Evolutionary conservation across 352 stramenopile species (phyloP).

Genomic region (Hyaloperonospora brassicae): DNA sequence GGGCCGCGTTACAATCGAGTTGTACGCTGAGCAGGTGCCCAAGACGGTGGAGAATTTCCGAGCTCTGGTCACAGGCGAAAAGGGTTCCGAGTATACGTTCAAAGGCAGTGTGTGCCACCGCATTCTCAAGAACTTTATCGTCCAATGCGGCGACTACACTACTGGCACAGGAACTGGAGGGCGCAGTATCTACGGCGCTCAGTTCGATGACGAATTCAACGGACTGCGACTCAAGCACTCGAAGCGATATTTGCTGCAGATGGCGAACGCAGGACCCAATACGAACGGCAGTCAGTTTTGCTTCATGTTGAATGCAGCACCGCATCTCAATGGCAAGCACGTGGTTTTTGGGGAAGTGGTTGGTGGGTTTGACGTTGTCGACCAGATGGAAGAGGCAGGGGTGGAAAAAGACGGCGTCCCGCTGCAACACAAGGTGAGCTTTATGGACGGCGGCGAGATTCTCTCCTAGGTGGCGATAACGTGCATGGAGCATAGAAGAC

Average conservation of each 20-base stretch:
- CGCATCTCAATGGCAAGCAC: slow-evolving; percentile 76
- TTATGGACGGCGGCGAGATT: slow-evolving; percentile 69
- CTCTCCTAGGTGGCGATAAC: slow-evolving; percentile 23
- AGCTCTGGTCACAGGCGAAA: slow-evolving; percentile 93
- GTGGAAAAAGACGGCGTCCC: slow-evolving; percentile 52
- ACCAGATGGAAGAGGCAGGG: slow-evolving; percentile 72
- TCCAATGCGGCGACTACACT: slow-evolving; percentile 94
- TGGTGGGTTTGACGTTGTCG: slow-evolving; percentile 74
- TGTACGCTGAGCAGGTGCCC: slow-evolving; percentile 93
- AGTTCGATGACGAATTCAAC: slow-evolving; percentile 97
- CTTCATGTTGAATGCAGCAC: slow-evolving; percentile 87
- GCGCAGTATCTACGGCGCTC: slow-evolving; percentile 95
- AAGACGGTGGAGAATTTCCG: slow-evolving; percentile 99
- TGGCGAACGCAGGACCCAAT: slow-evolving; percentile 96
- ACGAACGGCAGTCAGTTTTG: slow-evolving; percentile 99
- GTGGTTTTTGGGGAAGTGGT: slow-evolving; percentile 83
- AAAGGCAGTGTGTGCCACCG: slow-evolving; percentile 97
- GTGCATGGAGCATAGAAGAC: no score
- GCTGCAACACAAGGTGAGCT: slow-evolving; percentile 65
- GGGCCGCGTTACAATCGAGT: slow-evolving; percentile 64
- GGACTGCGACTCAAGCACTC: slow-evolving; percentile 68
- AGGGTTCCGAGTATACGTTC: slow-evolving; percentile 89
- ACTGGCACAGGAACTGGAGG: slow-evolving; percentile 91
- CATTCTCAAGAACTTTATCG: slow-evolving; percentile 97
- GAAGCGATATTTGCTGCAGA: slow-evolving; percentile 85